Conservation (phyloP, 2,329 filamentous ascomycete species). For the Neophaeococcomyces aloes region DNA sequence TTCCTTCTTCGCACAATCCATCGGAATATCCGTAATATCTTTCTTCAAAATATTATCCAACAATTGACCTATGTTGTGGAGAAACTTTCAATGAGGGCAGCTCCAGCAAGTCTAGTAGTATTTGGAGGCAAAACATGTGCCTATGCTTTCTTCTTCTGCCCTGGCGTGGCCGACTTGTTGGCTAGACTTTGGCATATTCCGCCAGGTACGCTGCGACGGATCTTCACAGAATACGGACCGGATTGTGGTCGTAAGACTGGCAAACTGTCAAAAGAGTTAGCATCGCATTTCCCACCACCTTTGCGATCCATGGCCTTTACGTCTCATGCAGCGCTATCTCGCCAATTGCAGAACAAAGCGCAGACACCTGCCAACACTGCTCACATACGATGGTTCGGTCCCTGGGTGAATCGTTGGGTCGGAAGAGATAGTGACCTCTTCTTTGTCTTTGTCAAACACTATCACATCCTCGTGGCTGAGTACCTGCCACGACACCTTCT, state of each 20-base stretch:
- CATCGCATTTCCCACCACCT: slow-evolving; percentile 58
- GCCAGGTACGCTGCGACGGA: slow-evolving; percentile 57
- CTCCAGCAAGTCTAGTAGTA: slow-evolving; percentile 60
- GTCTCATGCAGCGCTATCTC: slow-evolving; percentile 50
- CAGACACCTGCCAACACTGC: slow-evolving; percentile 57
- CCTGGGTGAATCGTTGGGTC: slow-evolving; percentile 76
- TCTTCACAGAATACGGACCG: slow-evolving; percentile 58
- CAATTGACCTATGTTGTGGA: slow-evolving; percentile 84
- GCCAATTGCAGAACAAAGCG: slow-evolving; percentile 53
- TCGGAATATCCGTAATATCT: slow-evolving; percentile 82
- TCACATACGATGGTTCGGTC: slow-evolving; percentile 72
- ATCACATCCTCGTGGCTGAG: slow-evolving; percentile 66
- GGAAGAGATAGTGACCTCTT: slow-evolving; percentile 81
- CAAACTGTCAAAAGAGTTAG: slow-evolving; percentile 50
- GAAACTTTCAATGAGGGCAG: slow-evolving; percentile 71
- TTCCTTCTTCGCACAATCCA: slow-evolving; percentile 67
- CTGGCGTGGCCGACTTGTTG: slow-evolving; percentile 72
- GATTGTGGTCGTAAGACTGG: slow-evolving; percentile 39
- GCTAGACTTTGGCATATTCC: slow-evolving; percentile 70
- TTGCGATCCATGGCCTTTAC: slow-evolving; percentile 52
- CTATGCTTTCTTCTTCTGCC: slow-evolving; percentile 88
- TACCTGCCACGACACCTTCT: slow-evolving; percentile 50
- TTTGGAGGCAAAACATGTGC: slow-evolving; percentile 87
- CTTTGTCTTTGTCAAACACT: slow-evolving; percentile 85
- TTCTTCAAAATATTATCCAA: slow-evolving; percentile 66